Conservation (phyloP, 805 yeast species). For the Zygoascus tannicola region DNA sequence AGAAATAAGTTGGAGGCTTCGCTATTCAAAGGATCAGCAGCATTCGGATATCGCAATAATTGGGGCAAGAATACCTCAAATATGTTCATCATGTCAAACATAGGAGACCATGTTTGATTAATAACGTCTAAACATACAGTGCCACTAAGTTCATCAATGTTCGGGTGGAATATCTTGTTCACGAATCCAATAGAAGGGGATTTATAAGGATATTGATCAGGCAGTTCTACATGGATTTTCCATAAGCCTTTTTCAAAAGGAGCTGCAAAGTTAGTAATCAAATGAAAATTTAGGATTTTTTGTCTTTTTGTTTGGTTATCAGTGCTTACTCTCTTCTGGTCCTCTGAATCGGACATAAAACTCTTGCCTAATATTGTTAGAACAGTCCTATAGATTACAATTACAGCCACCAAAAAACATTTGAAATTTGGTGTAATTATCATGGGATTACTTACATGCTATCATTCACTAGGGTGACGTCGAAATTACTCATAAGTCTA, state of each 20-base stretch:
- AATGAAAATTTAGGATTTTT: no score
- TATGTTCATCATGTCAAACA: constrained; percentile 79
- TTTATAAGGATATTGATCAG: constrained; percentile 91
- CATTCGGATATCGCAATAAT: constrained; percentile 81
- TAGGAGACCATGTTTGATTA: constrained; percentile 97
- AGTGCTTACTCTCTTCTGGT: constrained; percentile 50
- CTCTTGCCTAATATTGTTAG: constrained; percentile 46
- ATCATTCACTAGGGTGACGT: constrained; percentile 74
- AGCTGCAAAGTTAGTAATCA: no score
- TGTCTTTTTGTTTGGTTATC: no score
- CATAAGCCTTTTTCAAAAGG: constrained; percentile 87
- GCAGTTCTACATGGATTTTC: constrained; percentile 87
- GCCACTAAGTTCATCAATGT: constrained; percentile 81
- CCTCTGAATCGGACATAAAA: constrained; percentile 79
- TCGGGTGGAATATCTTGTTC: constrained; percentile 89
- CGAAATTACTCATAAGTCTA: constrained; percentile 77
- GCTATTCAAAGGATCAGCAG: constrained; percentile 86
- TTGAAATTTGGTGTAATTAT: no score
- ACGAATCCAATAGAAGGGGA: constrained; percentile 93
- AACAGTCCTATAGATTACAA: background rate
- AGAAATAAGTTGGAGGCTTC: constrained; percentile 78
- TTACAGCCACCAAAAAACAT: no score
- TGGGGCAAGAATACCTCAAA: constrained; percentile 93
- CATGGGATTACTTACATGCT: constrained; percentile 35
- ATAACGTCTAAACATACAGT: constrained; percentile 93